phyloP scores from a whole-genome alignment of 1,284 basidiomycete species.

The Rhodofomes roseus region DNA sequence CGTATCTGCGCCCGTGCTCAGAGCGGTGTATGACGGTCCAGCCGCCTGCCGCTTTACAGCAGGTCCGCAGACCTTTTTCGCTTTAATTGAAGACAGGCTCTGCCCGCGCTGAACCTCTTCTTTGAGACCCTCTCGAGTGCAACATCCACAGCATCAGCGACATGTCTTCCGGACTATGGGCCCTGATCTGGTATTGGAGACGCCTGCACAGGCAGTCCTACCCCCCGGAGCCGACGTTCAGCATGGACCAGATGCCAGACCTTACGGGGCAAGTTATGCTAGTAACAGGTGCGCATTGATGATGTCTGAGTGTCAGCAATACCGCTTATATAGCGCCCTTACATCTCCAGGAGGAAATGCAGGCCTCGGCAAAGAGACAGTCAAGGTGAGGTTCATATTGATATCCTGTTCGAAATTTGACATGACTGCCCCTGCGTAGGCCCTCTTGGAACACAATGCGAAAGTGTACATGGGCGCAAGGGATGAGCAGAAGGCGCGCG shows the following conservation, averaged over 20 bases:
- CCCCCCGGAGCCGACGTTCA: constrained; percentile 18
- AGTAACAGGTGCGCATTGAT: constrained; percentile 31
- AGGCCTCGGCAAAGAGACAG: constrained; percentile 38
- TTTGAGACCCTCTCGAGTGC: too few species aligned
- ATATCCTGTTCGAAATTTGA: background rate
- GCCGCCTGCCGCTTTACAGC: too few species aligned
- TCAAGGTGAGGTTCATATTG: constrained; percentile 12
- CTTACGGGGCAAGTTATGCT: constrained; percentile 36
- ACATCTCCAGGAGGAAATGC: constrained; percentile 31
- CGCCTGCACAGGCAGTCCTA: background rate
- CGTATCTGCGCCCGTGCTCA: too few species aligned
- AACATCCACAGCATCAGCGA: background rate
- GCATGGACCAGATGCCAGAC: constrained; percentile 32
- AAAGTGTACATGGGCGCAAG: constrained; percentile 52
- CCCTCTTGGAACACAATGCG: constrained; percentile 41
- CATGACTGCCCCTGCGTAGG: constrained; percentile 16
- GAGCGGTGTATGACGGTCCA: background rate
- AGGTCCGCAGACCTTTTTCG: background rate
- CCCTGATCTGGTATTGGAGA: background rate
- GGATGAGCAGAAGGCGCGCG: constrained; percentile 37
- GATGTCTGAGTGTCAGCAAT: background rate
- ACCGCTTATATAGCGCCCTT: background rate
- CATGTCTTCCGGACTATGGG: background rate
- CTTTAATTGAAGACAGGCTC: background rate
- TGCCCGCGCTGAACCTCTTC: background rate